Percentiles rank a stretch among this genome's conserved stretches.
Conservation (phyloP, 441 rosid genomes). For the Metrosideros polymorpha region DNA sequence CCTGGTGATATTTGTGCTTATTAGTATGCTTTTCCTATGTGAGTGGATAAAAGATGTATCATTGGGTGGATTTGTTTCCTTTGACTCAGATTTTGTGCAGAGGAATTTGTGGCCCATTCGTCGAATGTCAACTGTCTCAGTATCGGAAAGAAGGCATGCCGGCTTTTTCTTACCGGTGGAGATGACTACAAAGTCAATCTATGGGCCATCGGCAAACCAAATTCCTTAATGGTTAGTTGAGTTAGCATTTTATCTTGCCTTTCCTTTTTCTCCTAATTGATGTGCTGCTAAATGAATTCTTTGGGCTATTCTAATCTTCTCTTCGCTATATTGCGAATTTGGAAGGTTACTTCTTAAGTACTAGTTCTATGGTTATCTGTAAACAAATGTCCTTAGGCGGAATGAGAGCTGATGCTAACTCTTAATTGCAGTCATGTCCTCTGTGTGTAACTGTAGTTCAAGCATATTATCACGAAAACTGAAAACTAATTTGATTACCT, state of each 20-base stretch:
- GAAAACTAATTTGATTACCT: not conserved
- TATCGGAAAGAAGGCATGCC: conserved; percentile 69
- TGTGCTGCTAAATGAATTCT: not conserved
- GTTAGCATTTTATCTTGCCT: not conserved
- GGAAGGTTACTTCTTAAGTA: not conserved
- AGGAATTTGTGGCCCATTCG: conserved; percentile 89
- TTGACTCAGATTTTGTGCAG: conserved; percentile 40
- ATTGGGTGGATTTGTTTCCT: conserved; percentile 3
- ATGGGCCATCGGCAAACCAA: conserved; percentile 79
- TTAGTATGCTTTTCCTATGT: not conserved
- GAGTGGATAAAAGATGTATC: not conserved
- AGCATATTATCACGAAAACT: not conserved
- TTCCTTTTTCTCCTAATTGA: not conserved
- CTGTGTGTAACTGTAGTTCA: not conserved
- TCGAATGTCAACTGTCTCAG: conserved; percentile 65
- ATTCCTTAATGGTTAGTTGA: conserved; percentile 60
- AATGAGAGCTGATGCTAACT: not conserved
- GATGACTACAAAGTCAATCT: conserved; percentile 85
- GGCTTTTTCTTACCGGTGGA: conserved; percentile 72
- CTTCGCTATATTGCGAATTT: not conserved
- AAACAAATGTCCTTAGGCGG: not conserved
- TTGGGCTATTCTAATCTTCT: not conserved
- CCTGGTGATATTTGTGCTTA: not conserved
- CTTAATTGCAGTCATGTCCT: not conserved
- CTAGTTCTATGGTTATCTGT: not conserved